Percentiles rank a stretch among this genome's conserved stretches.
These are phyloP conservation scores for Thinopyrum elongatum DNA, from an alignment of 176 grass and related monocot genomes.

Conservation along the genomic window DNA sequence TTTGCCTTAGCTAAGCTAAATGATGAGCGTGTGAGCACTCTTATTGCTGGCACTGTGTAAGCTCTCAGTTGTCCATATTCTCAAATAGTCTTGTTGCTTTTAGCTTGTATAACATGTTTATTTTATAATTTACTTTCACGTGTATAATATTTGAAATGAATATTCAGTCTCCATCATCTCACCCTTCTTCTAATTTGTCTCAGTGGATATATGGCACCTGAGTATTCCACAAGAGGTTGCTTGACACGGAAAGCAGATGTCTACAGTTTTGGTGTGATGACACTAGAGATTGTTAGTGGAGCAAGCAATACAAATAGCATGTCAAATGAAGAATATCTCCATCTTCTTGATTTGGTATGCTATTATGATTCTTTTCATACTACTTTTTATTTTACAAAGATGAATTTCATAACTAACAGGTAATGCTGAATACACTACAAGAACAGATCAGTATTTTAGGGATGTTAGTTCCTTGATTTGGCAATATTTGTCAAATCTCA, in stretches of 20 bases:
- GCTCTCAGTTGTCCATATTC: constrained; percentile 15
- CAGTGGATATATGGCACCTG: constrained; percentile 96
- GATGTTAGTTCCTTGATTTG: background rate
- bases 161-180: background rate
- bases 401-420: background rate
- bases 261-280: constrained; percentile 77
- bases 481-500: background rate
- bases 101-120: background rate
- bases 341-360: constrained; percentile 92
- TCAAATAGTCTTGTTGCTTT: background rate
- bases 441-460: background rate
- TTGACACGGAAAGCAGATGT: constrained; percentile 90
- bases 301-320: constrained; percentile 62
- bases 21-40: constrained; percentile 81
- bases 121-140: background rate
- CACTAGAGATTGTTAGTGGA: constrained; percentile 77
- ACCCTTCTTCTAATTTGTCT: constrained; percentile 25
- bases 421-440: too few species aligned
- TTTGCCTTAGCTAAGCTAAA: constrained; percentile 88
- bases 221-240: constrained; percentile 90
- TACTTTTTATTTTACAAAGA: background rate
- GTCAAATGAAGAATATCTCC: constrained; percentile 59
- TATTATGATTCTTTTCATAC: background rate
- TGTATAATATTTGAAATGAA: background rate
- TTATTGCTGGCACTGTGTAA: constrained; percentile 88